Base-by-base conservation (phyloP, 331 rosid species). In the Rosa hybrid region DNA sequence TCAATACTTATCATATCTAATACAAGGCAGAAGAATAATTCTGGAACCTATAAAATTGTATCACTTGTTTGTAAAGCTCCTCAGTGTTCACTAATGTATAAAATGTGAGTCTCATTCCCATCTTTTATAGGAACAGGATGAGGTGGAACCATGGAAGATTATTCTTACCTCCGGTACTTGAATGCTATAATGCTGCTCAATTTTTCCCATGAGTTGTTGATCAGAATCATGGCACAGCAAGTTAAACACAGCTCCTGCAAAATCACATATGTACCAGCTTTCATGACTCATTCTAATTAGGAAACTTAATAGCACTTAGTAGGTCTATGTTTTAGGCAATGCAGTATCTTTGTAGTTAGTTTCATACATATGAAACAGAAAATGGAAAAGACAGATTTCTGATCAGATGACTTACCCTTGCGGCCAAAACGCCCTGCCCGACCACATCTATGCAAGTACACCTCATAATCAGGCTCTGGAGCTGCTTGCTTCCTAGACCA, bases 401-500 rank as follows among this genome's bases (percentile, higher is more conserved):
- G 13, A 54, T 65, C 20, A 21, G 74, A 83, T 77, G 3, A 63
- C 88, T 84, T 79, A 92, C 95, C 95, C 86, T 88, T 92, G 81
- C 90, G 90, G 71, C 97, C 92, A 74, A 92, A 90, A 63, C 91
- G 91, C 75, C 93, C 95, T 82, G 97, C 92, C 79, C 93, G 78
- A 67, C 93, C 95, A 76, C 89, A 87, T 80, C 95, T 86, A 72
- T 92, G 95, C 81, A 90, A 81, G 83, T 90, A 92, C 67, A 90
- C 93, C 88, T 90, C 93, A 82, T 12, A 90, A 82, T 92, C 93
- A 4, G 95, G 95, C 44, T 89, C 95, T 0, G 73, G 74, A 44
- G 34, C 20, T 70, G 1, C 56, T 14, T 39, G 5, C 2, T 16
- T 12, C 38, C 39, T 0, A 6, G 25, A 88, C 10, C 8, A 27